Evolutionary conservation across 192 early-diverging fungal species (phyloP).

Genomic region (Coemansia furcata): DNA sequence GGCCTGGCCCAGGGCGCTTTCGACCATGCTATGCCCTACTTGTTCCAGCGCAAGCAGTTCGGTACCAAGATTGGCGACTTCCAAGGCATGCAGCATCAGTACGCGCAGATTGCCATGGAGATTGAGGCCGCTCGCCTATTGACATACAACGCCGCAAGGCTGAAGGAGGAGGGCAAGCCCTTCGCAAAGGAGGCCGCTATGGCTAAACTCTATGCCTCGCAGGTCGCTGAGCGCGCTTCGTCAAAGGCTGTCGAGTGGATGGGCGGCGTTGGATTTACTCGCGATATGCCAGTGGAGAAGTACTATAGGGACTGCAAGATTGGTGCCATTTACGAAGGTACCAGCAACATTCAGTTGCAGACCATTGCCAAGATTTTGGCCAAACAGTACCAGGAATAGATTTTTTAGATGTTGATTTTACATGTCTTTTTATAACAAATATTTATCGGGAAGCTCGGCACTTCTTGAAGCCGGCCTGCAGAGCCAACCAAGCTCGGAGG

Average conservation of each 20-base stretch:
- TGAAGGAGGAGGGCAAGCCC: slow-evolving; percentile 87
- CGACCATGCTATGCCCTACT: slow-evolving; percentile 84
- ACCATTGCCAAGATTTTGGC: slow-evolving; percentile 74
- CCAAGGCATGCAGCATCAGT: slow-evolving; percentile 83
- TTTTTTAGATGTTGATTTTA: not conserved
- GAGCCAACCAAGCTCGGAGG: too few species aligned
- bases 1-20: slow-evolving; percentile 93
- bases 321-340: slow-evolving; percentile 94
- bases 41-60: slow-evolving; percentile 96
- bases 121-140: slow-evolving; percentile 96
- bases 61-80: slow-evolving; percentile 79
- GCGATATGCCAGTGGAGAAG: slow-evolving; percentile 88
- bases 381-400: slow-evolving; percentile 33
- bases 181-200: slow-evolving; percentile 98
- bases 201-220: slow-evolving; percentile 95
- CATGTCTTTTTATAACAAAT: too few species aligned
- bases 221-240: slow-evolving; percentile 89
- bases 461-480: too few species aligned
- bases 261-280: slow-evolving; percentile 96
- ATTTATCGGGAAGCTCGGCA: too few species aligned
- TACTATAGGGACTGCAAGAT: slow-evolving; percentile 97
- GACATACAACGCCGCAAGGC: slow-evolving; percentile 94
- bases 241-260: slow-evolving; percentile 94
- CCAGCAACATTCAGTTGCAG: slow-evolving; percentile 95
- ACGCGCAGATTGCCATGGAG: slow-evolving; percentile 82